Evolutionary conservation across 2,329 filamentous ascomycete genomes (phyloP).

Genomic region (Chaetothyriales sp.): DNA sequence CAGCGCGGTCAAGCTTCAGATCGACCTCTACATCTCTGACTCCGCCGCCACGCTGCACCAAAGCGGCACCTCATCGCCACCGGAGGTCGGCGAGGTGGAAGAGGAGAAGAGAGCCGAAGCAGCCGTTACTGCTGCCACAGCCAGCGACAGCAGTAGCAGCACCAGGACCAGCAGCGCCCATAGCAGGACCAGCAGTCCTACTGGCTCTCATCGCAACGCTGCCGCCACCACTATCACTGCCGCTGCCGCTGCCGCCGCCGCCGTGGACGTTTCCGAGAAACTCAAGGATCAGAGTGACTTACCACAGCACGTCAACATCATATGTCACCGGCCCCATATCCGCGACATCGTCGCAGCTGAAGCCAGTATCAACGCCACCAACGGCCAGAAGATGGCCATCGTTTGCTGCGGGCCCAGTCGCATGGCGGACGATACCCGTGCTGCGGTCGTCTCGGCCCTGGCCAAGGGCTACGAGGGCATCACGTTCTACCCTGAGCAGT

Average conservation of each 20-base stretch:
- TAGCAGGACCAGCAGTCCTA: too few species aligned
- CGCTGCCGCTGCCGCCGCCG: conserved; percentile 12
- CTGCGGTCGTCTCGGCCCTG: conserved; percentile 26
- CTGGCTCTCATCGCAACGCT: too few species aligned
- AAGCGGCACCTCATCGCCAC: conserved; percentile 6
- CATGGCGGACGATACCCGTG: conserved; percentile 33
- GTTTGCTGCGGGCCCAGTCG: conserved; percentile 32
- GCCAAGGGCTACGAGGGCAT: conserved; percentile 22
- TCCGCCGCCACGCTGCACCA: neutral
- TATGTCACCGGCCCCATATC: conserved; percentile 22
- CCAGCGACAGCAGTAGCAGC: too few species aligned
- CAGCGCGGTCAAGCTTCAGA: conserved; percentile 1
- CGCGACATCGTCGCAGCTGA: conserved; percentile 19
- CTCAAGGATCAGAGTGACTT: neutral
- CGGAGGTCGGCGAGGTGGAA: neutral
- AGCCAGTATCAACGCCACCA: conserved; percentile 1
- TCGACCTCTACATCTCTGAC: neutral
- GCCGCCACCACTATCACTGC: neutral
- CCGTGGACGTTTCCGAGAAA: conserved; percentile 27
- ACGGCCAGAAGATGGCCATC: conserved; percentile 20
- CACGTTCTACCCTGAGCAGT: conserved; percentile 36
- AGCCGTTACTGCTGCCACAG: neutral
- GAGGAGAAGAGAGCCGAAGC: neutral
- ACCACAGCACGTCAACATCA: conserved; percentile 16
- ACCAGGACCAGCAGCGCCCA: too few species aligned